phyloP scores from a whole-genome alignment of 2,329 filamentous ascomycete genomes.

The Cyclaneusma minus region DNA sequence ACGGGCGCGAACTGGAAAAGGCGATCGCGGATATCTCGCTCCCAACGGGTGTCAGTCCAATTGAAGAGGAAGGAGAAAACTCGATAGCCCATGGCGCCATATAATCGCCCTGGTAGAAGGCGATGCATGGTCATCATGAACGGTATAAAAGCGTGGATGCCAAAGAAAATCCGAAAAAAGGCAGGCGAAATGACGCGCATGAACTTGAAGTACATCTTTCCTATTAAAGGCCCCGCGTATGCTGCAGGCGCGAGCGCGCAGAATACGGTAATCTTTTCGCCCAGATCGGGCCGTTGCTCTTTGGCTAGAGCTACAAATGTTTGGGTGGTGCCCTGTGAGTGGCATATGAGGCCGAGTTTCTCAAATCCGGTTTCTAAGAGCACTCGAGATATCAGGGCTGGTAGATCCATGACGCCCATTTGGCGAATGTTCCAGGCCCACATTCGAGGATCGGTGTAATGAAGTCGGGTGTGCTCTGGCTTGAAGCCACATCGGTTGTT shows the following conservation, averaged over 20 bases:
- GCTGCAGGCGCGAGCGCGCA: constrained; percentile 83
- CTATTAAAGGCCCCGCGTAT: constrained; percentile 75
- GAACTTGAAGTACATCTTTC: constrained; percentile 82
- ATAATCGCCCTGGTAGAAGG: constrained; percentile 48
- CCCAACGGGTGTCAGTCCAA: constrained; percentile 79
- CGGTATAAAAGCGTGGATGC: constrained; percentile 85
- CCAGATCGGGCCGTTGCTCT: constrained; percentile 74
- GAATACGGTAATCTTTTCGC: constrained; percentile 72
- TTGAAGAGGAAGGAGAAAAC: constrained; percentile 83
- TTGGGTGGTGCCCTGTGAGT: constrained; percentile 85
- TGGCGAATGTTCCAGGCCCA: constrained; percentile 95
- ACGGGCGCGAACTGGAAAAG: constrained; percentile 90
- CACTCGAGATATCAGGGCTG: constrained; percentile 66
- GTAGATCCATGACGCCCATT: constrained; percentile 80
- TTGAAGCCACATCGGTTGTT: constrained; percentile 83
- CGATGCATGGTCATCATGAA: constrained; percentile 79
- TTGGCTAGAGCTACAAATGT: constrained; percentile 79
- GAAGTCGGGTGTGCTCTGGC: constrained; percentile 58
- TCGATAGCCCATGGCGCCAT: constrained; percentile 71
- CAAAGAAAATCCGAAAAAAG: constrained; percentile 71
- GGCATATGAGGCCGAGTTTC: constrained; percentile 69
- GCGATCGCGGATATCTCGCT: constrained; percentile 58
- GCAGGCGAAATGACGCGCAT: constrained; percentile 65
- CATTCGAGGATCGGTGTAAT: constrained; percentile 70
- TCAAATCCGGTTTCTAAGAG: constrained; percentile 68